phyloP scores from a whole-genome alignment of 1,139 yeast species.

The Pichia sp. region DNA sequence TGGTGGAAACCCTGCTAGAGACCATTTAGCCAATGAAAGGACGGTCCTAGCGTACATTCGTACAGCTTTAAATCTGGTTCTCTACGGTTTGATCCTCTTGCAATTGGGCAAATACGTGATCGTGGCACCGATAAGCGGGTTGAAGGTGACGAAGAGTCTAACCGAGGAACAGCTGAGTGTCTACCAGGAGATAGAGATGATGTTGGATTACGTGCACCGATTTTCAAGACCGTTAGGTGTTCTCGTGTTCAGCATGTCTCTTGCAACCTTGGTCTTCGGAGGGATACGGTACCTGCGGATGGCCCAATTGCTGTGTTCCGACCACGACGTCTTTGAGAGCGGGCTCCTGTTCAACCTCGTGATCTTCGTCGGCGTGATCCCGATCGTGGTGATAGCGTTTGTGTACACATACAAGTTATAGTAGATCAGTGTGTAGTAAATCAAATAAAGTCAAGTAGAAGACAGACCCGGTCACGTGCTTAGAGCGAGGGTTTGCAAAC shows the following conservation, averaged over 20 bases:
- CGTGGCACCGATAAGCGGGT: conserved; percentile 13
- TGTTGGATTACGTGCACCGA: conserved; percentile 1
- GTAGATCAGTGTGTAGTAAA: too few species aligned
- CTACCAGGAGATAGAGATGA: not conserved
- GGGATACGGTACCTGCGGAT: conserved; percentile 9
- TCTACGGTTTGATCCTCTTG: conserved; percentile 52
- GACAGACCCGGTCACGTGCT: conserved; percentile 15
- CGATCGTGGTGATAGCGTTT: conserved; percentile 4
- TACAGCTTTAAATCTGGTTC: conserved; percentile 51
- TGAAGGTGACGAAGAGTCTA: not conserved
- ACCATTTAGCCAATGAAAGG: conserved; percentile 66
- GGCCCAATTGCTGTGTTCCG: conserved; percentile 4
- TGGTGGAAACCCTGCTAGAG: conserved; percentile 26
- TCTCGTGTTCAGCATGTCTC: conserved; percentile 2
- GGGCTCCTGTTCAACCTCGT: conserved; percentile 6
- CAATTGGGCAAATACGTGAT: conserved; percentile 43
- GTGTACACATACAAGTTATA: conserved; percentile 4
- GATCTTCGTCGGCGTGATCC: conserved; percentile 2
- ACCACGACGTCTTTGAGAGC: conserved; percentile 12
- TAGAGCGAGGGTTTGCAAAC: conserved; percentile 4
- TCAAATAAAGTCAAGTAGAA: too few species aligned
- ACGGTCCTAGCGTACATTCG: conserved; percentile 77
- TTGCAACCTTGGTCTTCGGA: conserved; percentile 6
- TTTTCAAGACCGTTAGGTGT: conserved; percentile 8
- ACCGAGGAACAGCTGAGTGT: not conserved